phyloP scores from a whole-genome alignment of 805 yeast species.

The Candida corydali region DNA sequence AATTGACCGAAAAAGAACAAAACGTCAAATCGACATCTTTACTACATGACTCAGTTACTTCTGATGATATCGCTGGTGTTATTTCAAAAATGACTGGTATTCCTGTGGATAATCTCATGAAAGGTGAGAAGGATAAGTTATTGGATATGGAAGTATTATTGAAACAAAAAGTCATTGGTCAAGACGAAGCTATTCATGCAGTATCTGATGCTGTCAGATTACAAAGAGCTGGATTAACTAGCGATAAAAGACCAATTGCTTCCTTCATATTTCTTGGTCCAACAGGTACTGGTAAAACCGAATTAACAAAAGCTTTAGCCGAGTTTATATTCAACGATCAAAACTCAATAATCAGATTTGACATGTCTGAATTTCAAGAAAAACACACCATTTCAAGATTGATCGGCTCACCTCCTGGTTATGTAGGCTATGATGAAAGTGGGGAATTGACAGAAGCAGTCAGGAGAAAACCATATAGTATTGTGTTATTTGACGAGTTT shows the following conservation, averaged over 20 bases:
- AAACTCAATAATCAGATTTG: conserved; percentile 82
- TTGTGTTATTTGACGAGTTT: conserved; percentile 89
- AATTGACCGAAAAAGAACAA: conserved; percentile 32
- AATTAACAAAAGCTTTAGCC: conserved; percentile 87
- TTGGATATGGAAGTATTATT: conserved; percentile 81
- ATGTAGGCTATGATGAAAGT: conserved; percentile 92
- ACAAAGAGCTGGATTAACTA: conserved; percentile 94
- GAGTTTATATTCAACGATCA: conserved; percentile 90
- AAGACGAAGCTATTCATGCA: conserved; percentile 88
- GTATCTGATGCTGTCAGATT: conserved; percentile 92
- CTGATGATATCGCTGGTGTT: conserved; percentile 91
- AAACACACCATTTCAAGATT: conserved; percentile 85
- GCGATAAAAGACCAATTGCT: conserved; percentile 92
- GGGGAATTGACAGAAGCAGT: conserved; percentile 97
- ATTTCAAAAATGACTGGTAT: conserved; percentile 94
- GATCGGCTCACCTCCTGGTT: conserved; percentile 98
- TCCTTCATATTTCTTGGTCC: conserved; percentile 97
- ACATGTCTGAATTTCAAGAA: conserved; percentile 98
- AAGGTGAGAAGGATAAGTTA: conserved; percentile 90
- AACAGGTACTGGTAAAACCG: conserved; percentile 98
- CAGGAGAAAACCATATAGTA: conserved; percentile 90
- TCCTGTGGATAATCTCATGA: conserved; percentile 85
- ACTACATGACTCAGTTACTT: conserved; percentile 87
- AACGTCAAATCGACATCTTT: conserved; percentile 25
- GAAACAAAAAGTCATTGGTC: conserved; percentile 82